Evolutionary conservation across 2,329 filamentous ascomycete genomes (phyloP).

Genomic region (Diaporthe capsici): DNA sequence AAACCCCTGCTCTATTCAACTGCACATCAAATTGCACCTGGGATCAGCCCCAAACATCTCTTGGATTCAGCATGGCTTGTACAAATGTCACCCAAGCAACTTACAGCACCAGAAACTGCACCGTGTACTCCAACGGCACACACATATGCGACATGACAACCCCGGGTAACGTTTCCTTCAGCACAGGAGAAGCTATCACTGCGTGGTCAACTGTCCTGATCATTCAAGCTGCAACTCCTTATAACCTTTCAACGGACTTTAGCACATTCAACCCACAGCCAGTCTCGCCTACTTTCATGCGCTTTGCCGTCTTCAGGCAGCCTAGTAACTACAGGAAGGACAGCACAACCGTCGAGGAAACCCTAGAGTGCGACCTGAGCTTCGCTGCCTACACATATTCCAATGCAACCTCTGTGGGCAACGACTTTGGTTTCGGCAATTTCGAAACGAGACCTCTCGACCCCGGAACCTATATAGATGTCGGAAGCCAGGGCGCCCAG

Average conservation of each 20-base stretch:
- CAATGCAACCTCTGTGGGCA: neutral
- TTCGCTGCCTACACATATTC: constrained; percentile 20
- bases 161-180: neutral
- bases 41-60: neutral
- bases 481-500: neutral
- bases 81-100: constrained; percentile 4
- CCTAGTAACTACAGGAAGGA: neutral
- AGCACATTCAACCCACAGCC: neutral
- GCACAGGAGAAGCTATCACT: neutral
- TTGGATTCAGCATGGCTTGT: constrained; percentile 7
- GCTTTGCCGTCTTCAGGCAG: constrained; percentile 3
- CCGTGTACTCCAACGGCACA: neutral
- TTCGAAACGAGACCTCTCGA: neutral
- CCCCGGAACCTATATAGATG: neutral
- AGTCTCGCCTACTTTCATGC: neutral
- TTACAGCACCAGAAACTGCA: constrained; percentile 1
- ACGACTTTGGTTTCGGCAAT: constrained; percentile 2
- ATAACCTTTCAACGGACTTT: neutral
- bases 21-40: constrained; percentile 24
- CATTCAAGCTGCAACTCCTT: neutral
- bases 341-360: constrained; percentile 3
- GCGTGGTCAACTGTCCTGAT: constrained; percentile 4
- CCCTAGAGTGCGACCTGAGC: constrained; percentile 11
- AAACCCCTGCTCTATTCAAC: constrained; percentile 3
- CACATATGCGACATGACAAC: neutral